A percentile compares a stretch with the other conserved stretches of the same genome.
Conservation (phyloP, 2,329 filamentous ascomycete species). For the Fusarium abutilonis region DNA sequence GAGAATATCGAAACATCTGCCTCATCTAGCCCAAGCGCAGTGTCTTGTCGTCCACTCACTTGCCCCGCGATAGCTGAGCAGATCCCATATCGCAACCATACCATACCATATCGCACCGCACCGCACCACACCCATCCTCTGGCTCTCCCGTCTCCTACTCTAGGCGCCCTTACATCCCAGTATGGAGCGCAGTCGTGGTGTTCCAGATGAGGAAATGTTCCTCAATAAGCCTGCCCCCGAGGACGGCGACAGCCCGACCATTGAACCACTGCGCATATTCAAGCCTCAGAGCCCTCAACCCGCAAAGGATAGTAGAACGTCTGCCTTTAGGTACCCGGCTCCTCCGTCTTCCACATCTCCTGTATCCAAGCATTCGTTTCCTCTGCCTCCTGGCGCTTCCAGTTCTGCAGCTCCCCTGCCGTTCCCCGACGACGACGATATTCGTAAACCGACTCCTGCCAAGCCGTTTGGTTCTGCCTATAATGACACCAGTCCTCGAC, state of each 20-base stretch:
- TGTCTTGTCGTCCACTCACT: slow-evolving; percentile 6
- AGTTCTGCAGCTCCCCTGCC: slow-evolving; percentile 74
- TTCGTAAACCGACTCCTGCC: slow-evolving; percentile 56
- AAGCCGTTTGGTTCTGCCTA: slow-evolving; percentile 59
- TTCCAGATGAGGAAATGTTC: slow-evolving; percentile 86
- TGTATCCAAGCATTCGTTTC: slow-evolving; percentile 65
- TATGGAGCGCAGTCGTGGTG: slow-evolving; percentile 68
- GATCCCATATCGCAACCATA: slow-evolving; percentile 9
- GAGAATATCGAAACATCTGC: slow-evolving; percentile 15
- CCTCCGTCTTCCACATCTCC: slow-evolving; percentile 56
- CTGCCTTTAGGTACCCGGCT: slow-evolving; percentile 61
- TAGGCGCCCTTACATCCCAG: slow-evolving; percentile 34
- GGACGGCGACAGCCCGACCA: slow-evolving; percentile 76
- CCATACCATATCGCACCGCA: too few species aligned
- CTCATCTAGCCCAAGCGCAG: slow-evolving; percentile 16
- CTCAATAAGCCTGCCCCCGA: slow-evolving; percentile 66
- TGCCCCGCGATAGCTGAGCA: slow-evolving; percentile 32
- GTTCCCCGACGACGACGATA: slow-evolving; percentile 77
- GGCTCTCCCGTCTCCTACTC: too few species aligned
- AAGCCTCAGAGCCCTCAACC: slow-evolving; percentile 77
- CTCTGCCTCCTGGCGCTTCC: slow-evolving; percentile 73
- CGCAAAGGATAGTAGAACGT: slow-evolving; percentile 52
- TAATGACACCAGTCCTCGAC: slow-evolving; percentile 63
- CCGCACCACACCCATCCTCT: too few species aligned
- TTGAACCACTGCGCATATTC: slow-evolving; percentile 85